These are phyloP conservation scores for Gossypium aridum DNA, from an alignment of 441 rosid genomes.

Conservation along the genomic window DNA sequence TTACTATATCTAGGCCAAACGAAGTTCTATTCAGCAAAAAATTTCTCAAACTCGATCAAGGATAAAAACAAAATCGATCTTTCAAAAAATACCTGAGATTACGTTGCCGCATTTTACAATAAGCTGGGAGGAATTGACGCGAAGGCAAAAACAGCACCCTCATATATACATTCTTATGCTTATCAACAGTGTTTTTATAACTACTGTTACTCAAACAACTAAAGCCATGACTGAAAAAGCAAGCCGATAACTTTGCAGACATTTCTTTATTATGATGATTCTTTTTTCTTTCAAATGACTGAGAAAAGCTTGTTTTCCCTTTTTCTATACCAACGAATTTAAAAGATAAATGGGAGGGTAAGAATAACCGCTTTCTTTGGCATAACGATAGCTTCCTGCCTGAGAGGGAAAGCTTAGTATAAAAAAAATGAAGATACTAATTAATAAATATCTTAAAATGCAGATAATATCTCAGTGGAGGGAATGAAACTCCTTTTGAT, in stretches of 20 bases:
- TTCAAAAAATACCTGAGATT: slow-evolving; percentile 39
- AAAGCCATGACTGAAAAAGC: slow-evolving; percentile 36
- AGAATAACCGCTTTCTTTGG: slow-evolving; percentile 6
- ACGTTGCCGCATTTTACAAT: slow-evolving; percentile 72
- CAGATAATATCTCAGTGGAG: slow-evolving; percentile 4
- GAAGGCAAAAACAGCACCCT: slow-evolving; percentile 38
- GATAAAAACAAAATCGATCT: neutral
- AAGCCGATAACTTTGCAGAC: slow-evolving; percentile 59
- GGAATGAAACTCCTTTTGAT: neutral
- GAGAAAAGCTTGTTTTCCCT: neutral
- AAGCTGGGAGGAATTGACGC: slow-evolving; percentile 44
- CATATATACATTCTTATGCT: slow-evolving; percentile 14
- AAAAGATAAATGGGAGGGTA: neutral
- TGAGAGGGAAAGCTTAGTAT: neutral
- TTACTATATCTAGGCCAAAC: neutral
- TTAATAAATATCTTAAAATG: neutral
- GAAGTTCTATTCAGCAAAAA: neutral
- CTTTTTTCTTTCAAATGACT: neutral
- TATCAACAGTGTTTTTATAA: slow-evolving; percentile 14
- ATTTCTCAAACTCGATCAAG: neutral
- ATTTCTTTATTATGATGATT: slow-evolving; percentile 12
- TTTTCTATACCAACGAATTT: neutral
- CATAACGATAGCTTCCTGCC: slow-evolving; percentile 3
- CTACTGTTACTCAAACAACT: slow-evolving; percentile 16
- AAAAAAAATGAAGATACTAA: neutral